phyloP scores from a whole-genome alignment of 2,329 filamentous ascomycete genomes.

The Metarhizium sp. region DNA sequence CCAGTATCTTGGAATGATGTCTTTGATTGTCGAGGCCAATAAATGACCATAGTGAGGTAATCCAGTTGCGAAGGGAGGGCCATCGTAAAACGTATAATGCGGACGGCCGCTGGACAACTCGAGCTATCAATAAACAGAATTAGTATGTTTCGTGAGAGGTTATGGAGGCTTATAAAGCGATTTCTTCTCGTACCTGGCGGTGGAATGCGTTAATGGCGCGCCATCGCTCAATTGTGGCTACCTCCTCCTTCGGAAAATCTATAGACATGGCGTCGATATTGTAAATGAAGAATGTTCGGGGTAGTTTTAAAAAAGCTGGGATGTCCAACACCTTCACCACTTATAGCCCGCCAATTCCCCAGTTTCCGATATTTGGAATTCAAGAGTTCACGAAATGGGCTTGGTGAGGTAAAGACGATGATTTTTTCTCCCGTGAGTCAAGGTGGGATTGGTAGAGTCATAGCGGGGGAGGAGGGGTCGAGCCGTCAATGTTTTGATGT shows the following conservation, averaged over 20 bases:
- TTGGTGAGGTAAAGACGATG: too few relatives aligned
- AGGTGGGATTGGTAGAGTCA: neutral
- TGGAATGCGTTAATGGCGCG: constrained; percentile 87
- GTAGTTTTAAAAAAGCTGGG: neutral
- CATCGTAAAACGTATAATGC: constrained; percentile 93
- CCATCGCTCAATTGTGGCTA: constrained; percentile 77
- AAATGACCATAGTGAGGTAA: constrained; percentile 62
- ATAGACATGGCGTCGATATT: constrained; percentile 56
- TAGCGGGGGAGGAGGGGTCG: neutral
- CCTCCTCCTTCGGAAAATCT: constrained; percentile 87
- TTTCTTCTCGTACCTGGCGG: constrained; percentile 50
- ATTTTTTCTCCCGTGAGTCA: neutral
- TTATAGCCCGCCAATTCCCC: neutral
- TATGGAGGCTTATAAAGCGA: neutral
- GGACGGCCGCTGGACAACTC: constrained; percentile 75
- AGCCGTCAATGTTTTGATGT: too few relatives aligned
- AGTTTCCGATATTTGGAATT: neutral
- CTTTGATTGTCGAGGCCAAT: constrained; percentile 89
- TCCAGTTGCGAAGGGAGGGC: constrained; percentile 69
- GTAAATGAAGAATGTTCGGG: neutral
- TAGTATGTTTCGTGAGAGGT: neutral
- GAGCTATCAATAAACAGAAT: constrained; percentile 28
- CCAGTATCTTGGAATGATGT: constrained; percentile 94
- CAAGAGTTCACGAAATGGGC: too few relatives aligned
- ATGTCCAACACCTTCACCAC: neutral